These are phyloP conservation scores for Pseudogymnoascus sp. DNA, from an alignment of 2,329 filamentous ascomycete genomes.

Conservation along the genomic window DNA sequence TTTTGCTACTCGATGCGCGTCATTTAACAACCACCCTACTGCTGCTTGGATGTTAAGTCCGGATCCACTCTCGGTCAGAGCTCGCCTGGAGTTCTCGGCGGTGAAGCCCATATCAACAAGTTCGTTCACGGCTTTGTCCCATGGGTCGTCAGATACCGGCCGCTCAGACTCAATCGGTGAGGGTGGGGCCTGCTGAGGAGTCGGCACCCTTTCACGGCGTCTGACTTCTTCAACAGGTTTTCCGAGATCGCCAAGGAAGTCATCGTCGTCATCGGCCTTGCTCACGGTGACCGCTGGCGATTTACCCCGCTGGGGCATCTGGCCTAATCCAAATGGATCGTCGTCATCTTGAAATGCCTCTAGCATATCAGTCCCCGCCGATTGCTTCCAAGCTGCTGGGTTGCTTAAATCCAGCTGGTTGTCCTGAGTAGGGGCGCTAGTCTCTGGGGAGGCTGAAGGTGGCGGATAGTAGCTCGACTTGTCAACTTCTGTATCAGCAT, in stretches of 20 bases:
- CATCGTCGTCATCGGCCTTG: constrained; percentile 48
- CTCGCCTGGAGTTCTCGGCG: constrained; percentile 71
- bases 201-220: constrained; percentile 38
- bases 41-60: constrained; percentile 78
- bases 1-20: constrained; percentile 78
- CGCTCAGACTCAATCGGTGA: constrained; percentile 18
- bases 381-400: constrained; percentile 46
- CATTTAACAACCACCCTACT: constrained; percentile 81
- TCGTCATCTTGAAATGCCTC: constrained; percentile 54
- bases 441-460: constrained; percentile 32
- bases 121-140: constrained; percentile 77
- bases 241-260: constrained; percentile 58
- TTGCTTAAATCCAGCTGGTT: constrained; percentile 43
- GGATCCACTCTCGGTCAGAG: constrained; percentile 71
- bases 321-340: constrained; percentile 76
- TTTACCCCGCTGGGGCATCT: constrained; percentile 43
- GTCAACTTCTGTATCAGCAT: constrained; percentile 58
- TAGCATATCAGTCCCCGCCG: constrained; percentile 19
- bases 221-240: constrained; percentile 59
- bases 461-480: constrained; percentile 60
- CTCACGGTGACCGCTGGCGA: constrained; percentile 21
- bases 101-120: constrained; percentile 93
- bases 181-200: constrained; percentile 31
- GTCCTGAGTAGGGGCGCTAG: constrained; percentile 32
- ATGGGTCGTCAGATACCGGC: constrained; percentile 46